Conservation (phyloP, 257 asterid species). For the Ophiorrhiza pumila region DNA sequence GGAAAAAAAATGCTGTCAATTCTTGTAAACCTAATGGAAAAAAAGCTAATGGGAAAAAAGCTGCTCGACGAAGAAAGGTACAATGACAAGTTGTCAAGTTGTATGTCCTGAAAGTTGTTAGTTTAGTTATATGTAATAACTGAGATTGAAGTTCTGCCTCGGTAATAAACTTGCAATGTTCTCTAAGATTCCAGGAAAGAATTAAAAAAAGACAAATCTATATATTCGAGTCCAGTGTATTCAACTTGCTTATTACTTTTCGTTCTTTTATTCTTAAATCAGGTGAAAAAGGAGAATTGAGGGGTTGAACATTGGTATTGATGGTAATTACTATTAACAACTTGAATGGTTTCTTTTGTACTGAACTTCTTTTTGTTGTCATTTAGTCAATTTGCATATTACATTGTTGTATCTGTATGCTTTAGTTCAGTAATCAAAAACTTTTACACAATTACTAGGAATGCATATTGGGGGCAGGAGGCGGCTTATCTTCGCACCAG, state of each 20-base stretch:
- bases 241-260: not conserved
- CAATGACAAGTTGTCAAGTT: not conserved
- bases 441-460: conserved; percentile 19
- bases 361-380: not conserved
- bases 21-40: conserved; percentile 44
- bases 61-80: conserved; percentile 59
- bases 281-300: conserved; percentile 46
- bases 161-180: conserved; percentile 29
- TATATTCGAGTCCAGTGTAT: no score
- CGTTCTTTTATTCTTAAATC: conserved; percentile 17
- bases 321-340: conserved; percentile 32
- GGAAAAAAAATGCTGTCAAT: conserved; percentile 16
- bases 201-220: no score
- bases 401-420: no score
- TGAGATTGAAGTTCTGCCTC: conserved; percentile 26
- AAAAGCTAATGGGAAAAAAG: conserved; percentile 48
- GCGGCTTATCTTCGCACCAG: conserved; percentile 62
- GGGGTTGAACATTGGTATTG: conserved; percentile 65
- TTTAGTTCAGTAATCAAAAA: conserved; percentile 10
- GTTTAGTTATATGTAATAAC: conserved; percentile 1
- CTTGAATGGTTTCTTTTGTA: not conserved
- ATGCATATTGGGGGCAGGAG: conserved; percentile 74
- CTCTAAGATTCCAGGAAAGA: no score
- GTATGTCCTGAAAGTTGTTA: conserved; percentile 1
- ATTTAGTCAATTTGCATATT: not conserved